Conservation (phyloP, 352 stramenopile genomes). For the Phytophthora cajani region DNA sequence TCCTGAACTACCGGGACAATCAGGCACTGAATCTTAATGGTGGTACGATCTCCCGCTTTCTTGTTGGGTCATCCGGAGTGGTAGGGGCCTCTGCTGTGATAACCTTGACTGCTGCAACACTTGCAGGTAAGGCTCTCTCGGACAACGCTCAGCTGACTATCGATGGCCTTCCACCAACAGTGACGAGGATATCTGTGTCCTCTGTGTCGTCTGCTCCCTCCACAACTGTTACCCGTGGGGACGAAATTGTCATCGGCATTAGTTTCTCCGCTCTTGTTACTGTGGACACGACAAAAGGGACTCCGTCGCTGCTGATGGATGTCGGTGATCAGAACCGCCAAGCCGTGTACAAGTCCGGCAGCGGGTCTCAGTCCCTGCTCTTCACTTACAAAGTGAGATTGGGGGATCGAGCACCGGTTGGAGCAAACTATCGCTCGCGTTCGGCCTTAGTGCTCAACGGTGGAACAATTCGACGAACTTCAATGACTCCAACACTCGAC, state of each 20-base stretch:
- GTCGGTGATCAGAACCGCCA: conserved; percentile 72
- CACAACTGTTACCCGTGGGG: conserved; percentile 46
- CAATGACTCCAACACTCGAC: conserved; percentile 56
- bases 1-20: conserved; percentile 74
- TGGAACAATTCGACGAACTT: conserved; percentile 64
- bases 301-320: conserved; percentile 59
- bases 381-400: conserved; percentile 77
- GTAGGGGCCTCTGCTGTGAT: conserved; percentile 35
- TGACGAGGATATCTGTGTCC: conserved; percentile 48
- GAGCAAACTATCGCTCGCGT: conserved; percentile 62
- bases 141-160: conserved; percentile 64
- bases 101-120: conserved; percentile 47
- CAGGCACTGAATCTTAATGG: conserved; percentile 72
- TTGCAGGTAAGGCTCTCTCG: conserved; percentile 45
- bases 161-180: conserved; percentile 56
- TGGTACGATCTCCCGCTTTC: conserved; percentile 58
- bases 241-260: conserved; percentile 62
- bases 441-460: conserved; percentile 66
- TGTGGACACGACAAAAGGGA: conserved; percentile 60
- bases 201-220: conserved; percentile 44
- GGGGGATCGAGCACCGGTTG: conserved; percentile 53
- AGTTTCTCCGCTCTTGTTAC: conserved; percentile 70
- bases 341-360: conserved; percentile 67
- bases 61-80: conserved; percentile 11
- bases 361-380: conserved; percentile 47